Base-by-base conservation (phyloP, 2,329 filamentous ascomycete genomes). In the Gnomoniopsis smithogilvyi region DNA sequence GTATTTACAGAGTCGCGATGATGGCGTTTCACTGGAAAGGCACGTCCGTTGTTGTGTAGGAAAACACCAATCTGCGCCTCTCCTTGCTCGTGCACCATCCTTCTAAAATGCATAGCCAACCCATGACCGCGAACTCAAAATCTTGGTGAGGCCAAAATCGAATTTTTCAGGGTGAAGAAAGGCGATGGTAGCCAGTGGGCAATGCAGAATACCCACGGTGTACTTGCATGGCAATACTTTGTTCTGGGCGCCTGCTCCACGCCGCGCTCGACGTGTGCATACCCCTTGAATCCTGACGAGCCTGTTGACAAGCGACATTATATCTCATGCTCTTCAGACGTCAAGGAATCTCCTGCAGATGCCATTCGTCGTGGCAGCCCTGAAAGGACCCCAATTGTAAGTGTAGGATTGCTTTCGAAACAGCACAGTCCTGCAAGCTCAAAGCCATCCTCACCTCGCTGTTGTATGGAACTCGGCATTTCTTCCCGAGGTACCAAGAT, bases 371-470 rank as follows among this genome's bases (percentile, higher is more conserved):
- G 41, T 38, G 21, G 45, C n/a, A 30, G 30, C 41, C 19, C 43
- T 47, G 41, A 15, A 30, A 11, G 11, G 26, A 43, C 26, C 41
- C 26, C 33, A 24, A 24, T 19, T 19, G 52, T 24, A 54, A 48
- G n/a, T 38, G 21, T 21, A 54, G 52, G 52, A 54, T 54, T 4
- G 52, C 24, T 47, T 54, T 22, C 52, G 52, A 54, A 48, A 54
- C 52, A n/a, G n/a, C 52, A 36, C 17, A 34, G n/a, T 34, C 26
- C 52, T 15, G 47, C 14, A 21, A 43, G 43, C 26, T 30, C n/a
- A 30, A 26, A 24, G 26, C 15, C 41, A 47, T 47, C 33, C n/a
- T 43, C 43, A 36, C 30, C n/a, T 43, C 24, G 12, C 21, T 26
- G 15, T 17, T 30, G 19, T 30, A 17, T 36, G 10, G 30, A 10